Conservation (phyloP, 495 filamentous ascomycete genomes). For the Friedmanniomyces endolithicus region DNA sequence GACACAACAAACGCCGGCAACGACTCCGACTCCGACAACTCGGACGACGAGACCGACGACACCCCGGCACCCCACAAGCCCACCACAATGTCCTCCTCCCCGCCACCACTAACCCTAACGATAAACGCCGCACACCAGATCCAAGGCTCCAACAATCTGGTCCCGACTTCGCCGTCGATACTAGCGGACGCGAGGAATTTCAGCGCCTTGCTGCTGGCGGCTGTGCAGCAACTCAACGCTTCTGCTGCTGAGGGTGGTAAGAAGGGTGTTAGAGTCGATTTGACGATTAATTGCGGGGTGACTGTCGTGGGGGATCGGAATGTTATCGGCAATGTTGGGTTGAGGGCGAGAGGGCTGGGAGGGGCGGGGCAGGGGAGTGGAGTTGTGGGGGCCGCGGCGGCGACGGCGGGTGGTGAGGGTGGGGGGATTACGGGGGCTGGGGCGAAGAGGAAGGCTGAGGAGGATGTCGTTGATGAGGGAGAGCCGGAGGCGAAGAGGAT, state of each 20-base stretch:
- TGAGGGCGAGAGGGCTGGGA: no score
- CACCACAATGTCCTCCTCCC: neutral
- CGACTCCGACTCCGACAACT: constrained; percentile 1
- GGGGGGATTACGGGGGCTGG: neutral
- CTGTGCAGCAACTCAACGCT: constrained; percentile 9
- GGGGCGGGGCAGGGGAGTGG: no score
- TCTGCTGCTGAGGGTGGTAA: constrained; percentile 1
- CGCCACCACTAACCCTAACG: constrained; percentile 10
- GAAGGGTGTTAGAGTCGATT: constrained; percentile 1
- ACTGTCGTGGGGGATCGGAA: constrained; percentile 19
- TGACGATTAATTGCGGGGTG: constrained; percentile 21
- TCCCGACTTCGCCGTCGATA: constrained; percentile 10
- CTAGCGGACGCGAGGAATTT: constrained; percentile 12
- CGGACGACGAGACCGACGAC: constrained; percentile 7
- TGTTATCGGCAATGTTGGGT: constrained; percentile 15
- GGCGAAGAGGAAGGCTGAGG: constrained; percentile 15
- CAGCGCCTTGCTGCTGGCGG: constrained; percentile 9
- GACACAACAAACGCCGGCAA: neutral
- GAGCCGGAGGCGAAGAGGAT: constrained; percentile 2
- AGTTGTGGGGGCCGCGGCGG: no score
- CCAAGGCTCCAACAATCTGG: constrained; percentile 20
- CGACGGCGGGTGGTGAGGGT: neutral
- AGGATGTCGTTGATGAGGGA: neutral
- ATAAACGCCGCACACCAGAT: constrained; percentile 20
- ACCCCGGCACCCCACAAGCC: neutral